Conservation (phyloP, 1,139 yeast species). For the Diutina siamensis region DNA sequence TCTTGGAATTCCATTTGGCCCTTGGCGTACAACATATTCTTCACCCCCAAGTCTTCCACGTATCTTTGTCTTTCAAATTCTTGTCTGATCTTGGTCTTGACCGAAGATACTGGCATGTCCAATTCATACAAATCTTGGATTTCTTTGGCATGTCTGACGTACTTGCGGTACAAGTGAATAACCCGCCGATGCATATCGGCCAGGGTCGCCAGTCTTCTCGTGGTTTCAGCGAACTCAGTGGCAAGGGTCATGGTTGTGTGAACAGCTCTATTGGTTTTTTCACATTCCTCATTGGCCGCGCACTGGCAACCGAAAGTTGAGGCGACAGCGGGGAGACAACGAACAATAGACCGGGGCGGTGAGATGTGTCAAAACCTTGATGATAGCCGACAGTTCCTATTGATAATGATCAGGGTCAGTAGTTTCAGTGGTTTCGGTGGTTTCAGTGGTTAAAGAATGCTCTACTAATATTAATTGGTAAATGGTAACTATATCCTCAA, state of each 20-base stretch:
- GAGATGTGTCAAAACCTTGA: too few species aligned
- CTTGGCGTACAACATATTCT: conserved; percentile 62
- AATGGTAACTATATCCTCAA: too few species aligned
- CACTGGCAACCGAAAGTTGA: background rate
- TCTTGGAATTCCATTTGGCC: conserved; percentile 92
- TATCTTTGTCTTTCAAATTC: conserved; percentile 81
- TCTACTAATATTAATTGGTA: too few species aligned
- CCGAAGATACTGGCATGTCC: conserved; percentile 72
- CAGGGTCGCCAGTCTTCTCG: conserved; percentile 52
- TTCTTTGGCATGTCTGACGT: conserved; percentile 51
- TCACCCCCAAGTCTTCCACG: conserved; percentile 52
- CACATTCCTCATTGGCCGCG: conserved; percentile 2
- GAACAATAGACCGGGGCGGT: too few species aligned
- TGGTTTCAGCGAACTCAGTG: conserved; percentile 78
- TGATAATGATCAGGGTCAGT: too few species aligned
- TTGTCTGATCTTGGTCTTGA: conserved; percentile 78
- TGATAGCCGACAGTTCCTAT: too few species aligned
- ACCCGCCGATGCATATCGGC: conserved; percentile 57
- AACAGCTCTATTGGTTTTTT: background rate
- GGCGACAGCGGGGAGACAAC: background rate
- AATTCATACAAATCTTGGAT: conserved; percentile 64
- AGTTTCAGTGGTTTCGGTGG: too few species aligned
- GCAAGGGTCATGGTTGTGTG: conserved; percentile 43
- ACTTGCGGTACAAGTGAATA: conserved; percentile 62
- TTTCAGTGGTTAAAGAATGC: too few species aligned